phyloP scores from a whole-genome alignment of 2,329 filamentous ascomycete species.

The Cladosporium cucumerinum region DNA sequence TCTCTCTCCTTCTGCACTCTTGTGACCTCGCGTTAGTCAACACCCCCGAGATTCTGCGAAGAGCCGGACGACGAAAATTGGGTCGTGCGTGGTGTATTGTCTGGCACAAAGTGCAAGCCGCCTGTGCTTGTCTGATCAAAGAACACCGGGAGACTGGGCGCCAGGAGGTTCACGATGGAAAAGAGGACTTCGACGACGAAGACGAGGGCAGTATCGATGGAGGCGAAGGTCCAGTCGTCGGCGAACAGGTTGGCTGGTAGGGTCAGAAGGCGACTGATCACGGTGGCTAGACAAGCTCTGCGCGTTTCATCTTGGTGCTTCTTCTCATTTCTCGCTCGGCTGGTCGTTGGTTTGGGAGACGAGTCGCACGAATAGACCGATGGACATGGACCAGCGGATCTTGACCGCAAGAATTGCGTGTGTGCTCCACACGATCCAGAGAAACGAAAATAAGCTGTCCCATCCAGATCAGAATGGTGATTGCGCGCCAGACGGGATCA shows the following conservation, averaged over 20 bases:
- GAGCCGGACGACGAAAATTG: background rate
- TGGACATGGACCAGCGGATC: constrained; percentile 14
- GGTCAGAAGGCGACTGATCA: constrained; percentile 55
- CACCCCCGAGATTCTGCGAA: background rate
- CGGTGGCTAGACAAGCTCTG: background rate
- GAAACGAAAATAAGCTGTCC: constrained; percentile 12
- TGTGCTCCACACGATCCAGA: constrained; percentile 17
- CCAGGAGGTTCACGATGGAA: constrained; percentile 26
- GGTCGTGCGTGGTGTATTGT: constrained; percentile 1
- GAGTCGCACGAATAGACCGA: constrained; percentile 15
- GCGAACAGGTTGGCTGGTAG: constrained; percentile 81
- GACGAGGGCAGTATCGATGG: constrained; percentile 51
- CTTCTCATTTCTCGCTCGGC: background rate
- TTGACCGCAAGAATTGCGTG: background rate
- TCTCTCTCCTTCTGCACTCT: background rate
- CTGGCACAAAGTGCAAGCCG: constrained; percentile 13
- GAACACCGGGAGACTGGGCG: constrained; percentile 36
- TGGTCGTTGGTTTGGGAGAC: no score
- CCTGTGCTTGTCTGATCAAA: constrained; percentile 23
- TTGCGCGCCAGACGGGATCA: background rate
- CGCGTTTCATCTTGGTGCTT: background rate
- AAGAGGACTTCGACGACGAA: constrained; percentile 32
- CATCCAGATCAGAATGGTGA: background rate
- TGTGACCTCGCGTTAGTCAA: background rate
- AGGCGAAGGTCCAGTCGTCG: constrained; percentile 55